Base-by-base conservation (phyloP, 2,329 filamentous ascomycete genomes). In the Colletotrichum liriopes region DNA sequence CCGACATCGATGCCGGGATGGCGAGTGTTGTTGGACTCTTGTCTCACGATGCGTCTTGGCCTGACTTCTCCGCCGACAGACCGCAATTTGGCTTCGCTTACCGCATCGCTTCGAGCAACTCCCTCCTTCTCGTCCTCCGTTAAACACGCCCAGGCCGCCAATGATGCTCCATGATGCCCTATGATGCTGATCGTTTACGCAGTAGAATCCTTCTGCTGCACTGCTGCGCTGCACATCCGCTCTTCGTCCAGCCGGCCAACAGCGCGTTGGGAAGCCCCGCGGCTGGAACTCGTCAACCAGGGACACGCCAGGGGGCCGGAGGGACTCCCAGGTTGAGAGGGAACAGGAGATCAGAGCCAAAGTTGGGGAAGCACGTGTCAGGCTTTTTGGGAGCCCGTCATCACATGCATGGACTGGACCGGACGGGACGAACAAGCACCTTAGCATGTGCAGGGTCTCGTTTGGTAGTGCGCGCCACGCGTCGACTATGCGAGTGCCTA, bases 281-380 rank as follows among this genome's bases (percentile, higher is more conserved):
- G 41, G 20, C 43, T 56, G 62, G 16, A 26, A 26, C 20, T 56
- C 8, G 55, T 14, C 23, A 35, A 1, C 23, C 39, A 41, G 55
- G 55, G 62, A 55, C 51, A 55, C 37, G 20, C n/a, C 16, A 35
- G 18, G 26, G 43, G 41, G 11, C 11, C 7, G 29, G 9, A 35
- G 26, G 26, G 49, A 32, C 26, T 16, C 26, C 26, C 26, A 52
- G 49, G 26, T 32, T 23, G 23, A 29, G 47, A n/a, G 54, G 54
- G 23, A 47, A 29, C 47, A 70, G 55, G 45, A 60, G 58, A 67
- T 65, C 65, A 67, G 56, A 54, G 32, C 56, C 65, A 66, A 59
- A 59, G 54, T 52, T 65, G 63, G 71, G 61, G 67, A 71, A 73
- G 73, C 73, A 74, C 71, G 73, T 74, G 73, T 73, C 64, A 74